Evolutionary conservation across 768 basidiomycete genomes (phyloP), one percentile per base, ranked within the genome.

Genomic region (Termitomyces sp.): DNA sequence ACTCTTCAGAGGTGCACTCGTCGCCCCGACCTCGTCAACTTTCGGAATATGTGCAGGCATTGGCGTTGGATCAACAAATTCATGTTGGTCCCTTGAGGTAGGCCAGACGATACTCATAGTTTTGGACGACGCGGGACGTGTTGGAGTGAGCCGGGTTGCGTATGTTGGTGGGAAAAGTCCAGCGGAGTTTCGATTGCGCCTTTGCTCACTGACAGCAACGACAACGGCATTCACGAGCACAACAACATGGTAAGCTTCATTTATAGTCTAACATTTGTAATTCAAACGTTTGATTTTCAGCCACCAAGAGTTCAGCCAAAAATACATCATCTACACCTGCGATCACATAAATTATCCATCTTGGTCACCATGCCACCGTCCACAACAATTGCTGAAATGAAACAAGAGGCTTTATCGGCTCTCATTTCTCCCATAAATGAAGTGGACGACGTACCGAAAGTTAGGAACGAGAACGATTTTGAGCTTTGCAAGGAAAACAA

Each of bases 1-100:
- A 63, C 89, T 91, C 78, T 98, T 98, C 66, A 98, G 77, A 2
- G 96, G 97, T 57, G 87, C 97, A 62, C 92, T 95, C 1, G 93
- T 93, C 43, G 77, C 80, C 41, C 95, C 96, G 44, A 99, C 73
- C 73, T 99, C 97, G 58, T 83, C 78, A 37, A 98, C 91, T 66
- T 84, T 85, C 34, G 95, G 94, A 23, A 77, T 64, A 59, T 81
- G 68, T 32, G 75, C 73, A 0, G 89, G 86, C 57, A 86, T 78
- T 1, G 88, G 85, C 3, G 87, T 81, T 0, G 81, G 80, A 53
- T 90, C 86, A 44, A 76, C 78, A 71, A 82, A 85, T 23, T 80
- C 80, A 60, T 73, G 72, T 40, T 71, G 68, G 17, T 79, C 68
- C 57, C 75, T 69, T 51, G 79, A 71, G 61, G 81, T 79, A 61